Evolutionary conservation across 1,284 basidiomycete species (phyloP), one percentile per base, ranked within the genome.

Genomic region (Malassezia obtusa): DNA sequence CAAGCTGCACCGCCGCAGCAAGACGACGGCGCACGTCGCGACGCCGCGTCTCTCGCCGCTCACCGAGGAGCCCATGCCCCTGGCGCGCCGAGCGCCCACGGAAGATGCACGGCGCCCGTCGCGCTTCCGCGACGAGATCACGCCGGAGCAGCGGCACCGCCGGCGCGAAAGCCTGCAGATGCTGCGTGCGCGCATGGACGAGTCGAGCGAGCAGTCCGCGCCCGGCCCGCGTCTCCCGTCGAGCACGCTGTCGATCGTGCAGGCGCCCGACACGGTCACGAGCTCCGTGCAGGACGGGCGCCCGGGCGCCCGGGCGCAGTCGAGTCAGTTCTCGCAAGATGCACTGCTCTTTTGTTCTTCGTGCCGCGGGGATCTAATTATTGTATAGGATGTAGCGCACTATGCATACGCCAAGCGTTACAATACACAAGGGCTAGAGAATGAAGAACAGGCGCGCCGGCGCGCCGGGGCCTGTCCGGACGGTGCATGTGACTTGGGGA

Each of bases 321-420:
- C 56, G 36, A 14, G 45, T 15, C 56, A 58, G 43, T 60, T 60
- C 28, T 52, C 56, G 26, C 41, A 48, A 17, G 59, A 60, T 22
- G 52, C 57, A 10, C 44, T 60, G 21, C 52, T 60, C 10, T 60
- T 53, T 28, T 60, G 59, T 31, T 41, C 55, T n/a, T 54, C 56
- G 26, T 60, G 59, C 46, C 31, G 38, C 1, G 57, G 57, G 35
- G 59, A 60, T 37, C 40, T 46, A 15, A 46, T 46, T 12, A 46
- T 46, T 10, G 45, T 46, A 24, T 46, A 46, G 45, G 21, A 21
- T 26, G 33, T 46, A 45, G 30, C 31, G 45, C 45, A 24, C 31
- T 30, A 45, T 30, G 43, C 25, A 45, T 31, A 45, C 15, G 19
- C 40, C 24, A 43, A 43, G 21, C 40, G 40, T 17, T 43, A 43